Percentiles rank a stretch among this genome's conserved stretches.
Conservation (phyloP, 176 grass and related monocot species). For the Rhipidocladum racemiflorum region DNA sequence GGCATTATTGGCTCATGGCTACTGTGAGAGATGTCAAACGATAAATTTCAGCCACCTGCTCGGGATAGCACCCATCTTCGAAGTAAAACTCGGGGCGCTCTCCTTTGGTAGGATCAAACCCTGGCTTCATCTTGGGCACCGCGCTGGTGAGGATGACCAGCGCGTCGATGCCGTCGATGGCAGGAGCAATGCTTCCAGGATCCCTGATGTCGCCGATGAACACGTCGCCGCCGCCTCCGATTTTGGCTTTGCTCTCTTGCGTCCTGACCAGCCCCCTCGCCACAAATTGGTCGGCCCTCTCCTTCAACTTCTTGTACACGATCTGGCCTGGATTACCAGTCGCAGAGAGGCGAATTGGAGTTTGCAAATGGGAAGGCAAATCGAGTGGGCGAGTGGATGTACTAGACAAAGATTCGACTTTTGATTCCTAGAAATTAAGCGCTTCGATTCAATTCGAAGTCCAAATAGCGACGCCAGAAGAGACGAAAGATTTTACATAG, state of each 20-base stretch:
- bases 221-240: constrained; percentile 58
- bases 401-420: too few relatives aligned
- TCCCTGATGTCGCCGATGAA: constrained; percentile 76
- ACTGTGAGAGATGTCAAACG: neutral
- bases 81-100: constrained; percentile 89
- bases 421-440: neutral
- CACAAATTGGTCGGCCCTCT: constrained; percentile 50
- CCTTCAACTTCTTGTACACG: constrained; percentile 89
- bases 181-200: constrained; percentile 47
- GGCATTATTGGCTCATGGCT: neutral
- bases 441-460: neutral
- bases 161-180: constrained; percentile 68
- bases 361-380: neutral
- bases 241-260: constrained; percentile 66
- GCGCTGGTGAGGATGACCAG: constrained; percentile 91
- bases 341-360: neutral
- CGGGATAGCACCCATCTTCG: constrained; percentile 65
- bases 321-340: constrained; percentile 56
- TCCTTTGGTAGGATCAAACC: constrained; percentile 80
- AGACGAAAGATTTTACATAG: too few relatives aligned
- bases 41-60: constrained; percentile 48
- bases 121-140: constrained; percentile 83
- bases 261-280: constrained; percentile 72
- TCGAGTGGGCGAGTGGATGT: neutral
- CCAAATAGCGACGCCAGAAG: too few relatives aligned